Percentiles rank a stretch among this genome's conserved stretches.
Conservation (phyloP, 2,329 filamentous ascomycete species). For the Xylaria sp. region DNA sequence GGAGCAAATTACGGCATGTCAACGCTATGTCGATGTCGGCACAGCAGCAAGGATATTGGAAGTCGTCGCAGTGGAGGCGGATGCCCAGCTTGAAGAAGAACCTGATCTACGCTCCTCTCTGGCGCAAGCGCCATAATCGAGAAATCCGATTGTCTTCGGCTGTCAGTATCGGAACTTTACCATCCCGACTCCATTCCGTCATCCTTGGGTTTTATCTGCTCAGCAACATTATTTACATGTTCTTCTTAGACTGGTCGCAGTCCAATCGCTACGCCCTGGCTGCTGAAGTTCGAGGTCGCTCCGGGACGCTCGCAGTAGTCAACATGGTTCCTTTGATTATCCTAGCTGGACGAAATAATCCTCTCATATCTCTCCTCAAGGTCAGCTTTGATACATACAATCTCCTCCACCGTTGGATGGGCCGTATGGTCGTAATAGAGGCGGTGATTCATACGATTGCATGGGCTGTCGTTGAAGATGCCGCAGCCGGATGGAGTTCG, state of each 20-base stretch:
- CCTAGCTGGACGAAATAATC: conserved; percentile 92
- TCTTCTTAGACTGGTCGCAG: conserved; percentile 69
- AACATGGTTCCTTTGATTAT: conserved; percentile 94
- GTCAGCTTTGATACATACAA: conserved; percentile 98
- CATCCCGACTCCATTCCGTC: conserved; percentile 71
- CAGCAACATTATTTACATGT: conserved; percentile 72
- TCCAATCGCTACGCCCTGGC: conserved; percentile 71
- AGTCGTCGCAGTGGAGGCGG: conserved; percentile 66
- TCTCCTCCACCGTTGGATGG: conserved; percentile 85
- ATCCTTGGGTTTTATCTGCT: conserved; percentile 67
- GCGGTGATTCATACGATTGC: conserved; percentile 75
- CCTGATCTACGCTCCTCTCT: conserved; percentile 71
- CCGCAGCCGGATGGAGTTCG: conserved; percentile 71
- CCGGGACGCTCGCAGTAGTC: conserved; percentile 83
- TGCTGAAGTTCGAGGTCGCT: conserved; percentile 86
- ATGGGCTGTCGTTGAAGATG: conserved; percentile 79
- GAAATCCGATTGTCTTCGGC: conserved; percentile 72
- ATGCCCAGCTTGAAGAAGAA: conserved; percentile 72
- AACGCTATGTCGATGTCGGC: conserved; percentile 66
- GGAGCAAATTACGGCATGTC: conserved; percentile 68
- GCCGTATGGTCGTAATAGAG: conserved; percentile 77
- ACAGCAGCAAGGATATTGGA: conserved; percentile 69
- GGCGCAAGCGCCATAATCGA: conserved; percentile 73
- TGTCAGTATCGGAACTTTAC: conserved; percentile 68
- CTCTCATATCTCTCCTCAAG: conserved; percentile 81